Evolutionary conservation across 495 filamentous ascomycete species (phyloP), one percentile per base, ranked within the genome.

Genomic region (Oidiodendron maius): DNA sequence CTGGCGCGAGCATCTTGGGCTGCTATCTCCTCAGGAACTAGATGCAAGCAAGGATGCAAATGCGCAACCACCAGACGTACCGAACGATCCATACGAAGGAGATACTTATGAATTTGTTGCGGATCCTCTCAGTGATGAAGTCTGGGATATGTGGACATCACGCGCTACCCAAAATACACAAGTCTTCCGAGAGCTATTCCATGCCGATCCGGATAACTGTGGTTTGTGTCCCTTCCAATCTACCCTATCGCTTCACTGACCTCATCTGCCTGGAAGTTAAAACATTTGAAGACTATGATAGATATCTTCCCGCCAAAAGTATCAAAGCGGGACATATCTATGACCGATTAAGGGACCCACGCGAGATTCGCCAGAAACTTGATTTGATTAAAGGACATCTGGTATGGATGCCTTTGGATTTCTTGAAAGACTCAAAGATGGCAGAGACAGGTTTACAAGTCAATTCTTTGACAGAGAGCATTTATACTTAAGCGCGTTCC

Each of bases 371-470:
- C 18, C 55, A 74, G 59, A 87, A 89, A 64, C 69, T 98, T 25
- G 83, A 88, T 59, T 67, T 77, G 53, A 80, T 96, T 60, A 84
- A 80, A 63, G 93, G 91, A 0, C 93, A 96, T 71, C 63, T 98
- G 22, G 90, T 98, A 0, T 96, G 91, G 91, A 88, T 96, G 84
- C 91, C 89, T 40, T 59, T 96, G 55, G 80, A 91, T 34, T 97
- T 95, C 59, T 64, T 96, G 58, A 69, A 73, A 51, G 85, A 95
- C 55, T 91, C 84, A 0, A 74, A 84, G 55, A 93, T 96, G 91
- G 91, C 90, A 0, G 93, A 96, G 70, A 83, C 77, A 58, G 93
- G 91, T 0, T 36, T 90, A 68, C 73, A 81, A 59, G 73, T 90
- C 50, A 90, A 90, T 64, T 64, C 71, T 15, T 80, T 74, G 55